phyloP scores from a whole-genome alignment of 2,329 filamentous ascomycete species.

The Trichoderma citrinoviride region DNA sequence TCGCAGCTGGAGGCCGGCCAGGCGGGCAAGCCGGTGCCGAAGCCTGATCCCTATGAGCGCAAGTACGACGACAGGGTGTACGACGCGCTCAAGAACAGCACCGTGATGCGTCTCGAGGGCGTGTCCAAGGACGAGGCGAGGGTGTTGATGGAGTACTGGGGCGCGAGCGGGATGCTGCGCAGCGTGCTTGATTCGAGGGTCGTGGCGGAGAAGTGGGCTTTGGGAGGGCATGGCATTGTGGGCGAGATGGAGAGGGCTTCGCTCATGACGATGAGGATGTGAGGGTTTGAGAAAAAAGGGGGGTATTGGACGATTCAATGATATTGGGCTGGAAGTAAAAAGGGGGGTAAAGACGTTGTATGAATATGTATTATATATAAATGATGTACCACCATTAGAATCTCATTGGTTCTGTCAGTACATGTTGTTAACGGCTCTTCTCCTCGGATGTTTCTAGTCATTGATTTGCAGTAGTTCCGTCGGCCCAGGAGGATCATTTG shows the following conservation, averaged over 20 bases:
- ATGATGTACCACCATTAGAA: conserved; percentile 9
- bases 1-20: conserved; percentile 50
- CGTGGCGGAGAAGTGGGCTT: conserved; percentile 78
- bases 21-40: conserved; percentile 39
- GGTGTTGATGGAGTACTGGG: conserved; percentile 89
- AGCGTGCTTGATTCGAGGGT: conserved; percentile 65
- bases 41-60: conserved; percentile 52
- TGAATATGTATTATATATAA: conserved; percentile 19
- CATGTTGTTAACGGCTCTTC: neutral
- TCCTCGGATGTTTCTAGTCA: neutral
- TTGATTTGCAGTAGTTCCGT: neutral
- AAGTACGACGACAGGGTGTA: conserved; percentile 58
- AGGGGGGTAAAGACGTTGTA: conserved; percentile 10
- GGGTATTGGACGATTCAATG: neutral
- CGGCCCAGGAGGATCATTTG: neutral
- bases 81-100: conserved; percentile 49
- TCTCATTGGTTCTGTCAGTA: neutral
- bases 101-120: conserved; percentile 60
- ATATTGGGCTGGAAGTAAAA: neutral
- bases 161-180: conserved; percentile 75
- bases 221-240: conserved; percentile 77
- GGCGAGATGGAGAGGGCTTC: conserved; percentile 77
- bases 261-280: conserved; percentile 49
- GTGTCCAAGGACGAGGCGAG: conserved; percentile 72
- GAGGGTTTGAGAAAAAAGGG: conserved; percentile 23